A percentile compares a stretch with the other conserved stretches of the same genome.
Evolutionary conservation across 2,329 filamentous ascomycete species (phyloP).

Genomic region (Karstenula rhodostoma): DNA sequence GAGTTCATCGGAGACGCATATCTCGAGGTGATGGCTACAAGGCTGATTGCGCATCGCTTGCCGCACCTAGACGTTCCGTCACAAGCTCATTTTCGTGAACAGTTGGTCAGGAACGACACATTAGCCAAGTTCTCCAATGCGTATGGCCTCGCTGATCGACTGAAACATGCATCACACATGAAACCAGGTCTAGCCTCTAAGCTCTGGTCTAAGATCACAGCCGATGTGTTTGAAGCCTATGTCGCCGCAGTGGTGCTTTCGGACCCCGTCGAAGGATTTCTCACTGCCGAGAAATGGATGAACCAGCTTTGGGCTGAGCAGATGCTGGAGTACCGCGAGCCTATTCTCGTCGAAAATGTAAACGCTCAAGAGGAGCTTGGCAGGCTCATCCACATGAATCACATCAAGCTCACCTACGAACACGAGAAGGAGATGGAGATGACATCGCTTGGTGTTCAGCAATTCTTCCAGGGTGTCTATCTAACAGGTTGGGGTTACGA

Average conservation of each 20-base stretch:
- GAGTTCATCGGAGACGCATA: conserved; percentile 92
- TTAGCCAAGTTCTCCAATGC: conserved; percentile 72
- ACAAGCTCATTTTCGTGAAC: conserved; percentile 78
- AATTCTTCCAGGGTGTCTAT: conserved; percentile 71
- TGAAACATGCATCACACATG: conserved; percentile 59
- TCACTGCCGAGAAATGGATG: conserved; percentile 73
- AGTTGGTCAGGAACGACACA: conserved; percentile 81
- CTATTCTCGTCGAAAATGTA: conserved; percentile 44
- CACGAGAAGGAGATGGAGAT: conserved; percentile 60
- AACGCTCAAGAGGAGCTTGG: conserved; percentile 51
- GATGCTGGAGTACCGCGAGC: conserved; percentile 39
- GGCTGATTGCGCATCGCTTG: conserved; percentile 78
- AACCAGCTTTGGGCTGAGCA: conserved; percentile 72
- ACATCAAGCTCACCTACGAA: conserved; percentile 52
- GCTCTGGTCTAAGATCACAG: conserved; percentile 72
- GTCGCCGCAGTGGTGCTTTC: conserved; percentile 79
- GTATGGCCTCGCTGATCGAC: conserved; percentile 74
- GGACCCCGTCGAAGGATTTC: conserved; percentile 69
- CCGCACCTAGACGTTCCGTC: conserved; percentile 70
- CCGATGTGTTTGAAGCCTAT: conserved; percentile 91
- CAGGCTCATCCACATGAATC: conserved; percentile 42
- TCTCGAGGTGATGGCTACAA: conserved; percentile 77
- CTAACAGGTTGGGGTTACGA: conserved; percentile 74
- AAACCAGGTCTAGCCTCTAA: conserved; percentile 27
- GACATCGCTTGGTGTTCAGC: conserved; percentile 62